Base-by-base conservation (phyloP, 495 filamentous ascomycete genomes). In the Pseudevernia furfuracea region DNA sequence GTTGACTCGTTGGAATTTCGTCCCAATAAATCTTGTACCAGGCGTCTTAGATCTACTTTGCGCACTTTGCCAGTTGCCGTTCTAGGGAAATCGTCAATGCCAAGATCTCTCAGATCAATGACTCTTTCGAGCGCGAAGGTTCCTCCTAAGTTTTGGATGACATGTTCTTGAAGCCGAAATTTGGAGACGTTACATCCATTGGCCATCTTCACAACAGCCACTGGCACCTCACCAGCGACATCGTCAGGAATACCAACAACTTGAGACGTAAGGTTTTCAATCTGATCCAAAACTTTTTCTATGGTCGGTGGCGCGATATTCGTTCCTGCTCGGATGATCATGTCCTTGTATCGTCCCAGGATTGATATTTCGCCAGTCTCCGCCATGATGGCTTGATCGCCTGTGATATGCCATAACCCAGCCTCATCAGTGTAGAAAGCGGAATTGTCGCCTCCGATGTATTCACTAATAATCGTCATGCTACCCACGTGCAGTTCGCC, bases 311-410 rank as follows among this genome's bases (percentile, higher is more conserved):
- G 77, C 1, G 72, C 60, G 28, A 82, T 74, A 57, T 81, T 82
- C 61, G 80, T 75, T 11, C 79, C 79, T n/a, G 73, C 80, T 4
- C 80, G 74, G 39, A 81, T 78, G 62, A 82, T 79, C 41, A 77
- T 67, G 60, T 81, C 80, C 62, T 81, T 82, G 68, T 79, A 77
- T 39, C 79, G 67, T 7, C 80, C 79, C 52, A 76, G 56, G 21
- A 82, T 70, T 19, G 71, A 71, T 3, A 81, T 58, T 14, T 65
- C 71, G 19, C 72, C 74, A 37, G 75, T 69, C 1, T 67, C 61
- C 49, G 73, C 71, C 59, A 81, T 77, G 37, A 74, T 60, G 2
- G 75, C 80, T 68, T 78, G 74, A 63, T 82, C 80, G 12, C 79
- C 79, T 43, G 77, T 77, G 17, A 61, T 59, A 34, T 79, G 68